Base-by-base conservation (phyloP, 352 stramenopile genomes). In the Globisporangium irregulare region DNA sequence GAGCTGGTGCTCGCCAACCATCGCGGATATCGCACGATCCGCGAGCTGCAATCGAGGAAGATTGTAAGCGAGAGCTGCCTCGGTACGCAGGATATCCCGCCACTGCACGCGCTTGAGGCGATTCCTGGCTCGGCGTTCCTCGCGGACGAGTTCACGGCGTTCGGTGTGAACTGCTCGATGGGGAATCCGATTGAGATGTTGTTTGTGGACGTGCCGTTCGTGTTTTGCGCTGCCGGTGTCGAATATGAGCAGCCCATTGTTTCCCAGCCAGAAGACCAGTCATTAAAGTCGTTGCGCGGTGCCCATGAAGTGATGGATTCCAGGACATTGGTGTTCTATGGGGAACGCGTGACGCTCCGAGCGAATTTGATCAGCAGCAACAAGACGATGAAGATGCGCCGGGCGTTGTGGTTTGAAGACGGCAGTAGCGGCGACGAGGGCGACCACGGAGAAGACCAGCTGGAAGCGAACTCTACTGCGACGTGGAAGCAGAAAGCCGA, bases 1-100 rank as follows among this genome's bases (percentile, higher is more conserved):
- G 54, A 75, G 59, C 59, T 78, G 10, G 65, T 79, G n/a, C 63
- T 87, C 25, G 62, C 22, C 14, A 73, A 83, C 61, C 77, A 87
- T 55, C 79, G 77, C 51, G 79, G 77, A 14, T 81, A 73, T 25
- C 73, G 71, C 6, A 68, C 59, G 27, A 46, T 59, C 1, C 59
- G 61, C 8, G 27, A 9, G n/a, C 27, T 50, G n/a, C n/a, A 36
- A 5, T 68, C 66, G 10, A 50, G 60, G 10, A 27, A 20, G 1
- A 18, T 70, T 18, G 32, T 61, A 1, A 48, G 46, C 4, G 34
- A 65, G 22, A 12, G 48, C 20, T 87, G 79, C 63, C 59, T 87
- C 24, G 74, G 36, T 24, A 71, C 74, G 2, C 9, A 48, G 43
- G 75, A 84, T 15, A 51, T 87, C n/a, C 75, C 72, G 22, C 79